Evolutionary conservation across 108 stramenopile genomes (phyloP).

Genomic region (Nitzschia sp.): DNA sequence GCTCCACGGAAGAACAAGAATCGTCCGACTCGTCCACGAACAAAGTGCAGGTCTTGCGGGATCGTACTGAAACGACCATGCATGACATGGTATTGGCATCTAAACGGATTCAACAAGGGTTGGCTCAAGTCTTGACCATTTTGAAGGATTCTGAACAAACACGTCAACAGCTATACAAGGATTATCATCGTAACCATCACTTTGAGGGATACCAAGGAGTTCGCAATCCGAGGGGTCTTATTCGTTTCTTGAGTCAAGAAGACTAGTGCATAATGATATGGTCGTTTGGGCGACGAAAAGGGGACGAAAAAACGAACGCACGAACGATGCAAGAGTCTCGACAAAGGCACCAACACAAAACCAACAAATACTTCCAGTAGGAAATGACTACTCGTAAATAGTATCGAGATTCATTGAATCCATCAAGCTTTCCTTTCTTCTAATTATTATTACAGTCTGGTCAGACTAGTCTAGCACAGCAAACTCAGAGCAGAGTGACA

Average conservation of each 20-base stretch:
- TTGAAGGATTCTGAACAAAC: slow-evolving; percentile 23
- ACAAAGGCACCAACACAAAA: too few species aligned
- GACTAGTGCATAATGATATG: slow-evolving; percentile 1
- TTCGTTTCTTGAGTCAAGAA: slow-evolving; percentile 46
- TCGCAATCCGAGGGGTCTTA: slow-evolving; percentile 42
- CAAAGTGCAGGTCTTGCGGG: slow-evolving; percentile 6
- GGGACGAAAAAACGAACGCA: too few species aligned
- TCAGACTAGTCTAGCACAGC: too few species aligned
- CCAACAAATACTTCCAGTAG: too few species aligned
- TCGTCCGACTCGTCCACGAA: slow-evolving; percentile 4
- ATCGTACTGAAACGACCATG: slow-evolving; percentile 23
- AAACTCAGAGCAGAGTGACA: too few species aligned
- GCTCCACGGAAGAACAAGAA: not conserved
- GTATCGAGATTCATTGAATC: too few species aligned
- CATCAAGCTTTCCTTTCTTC: too few species aligned
- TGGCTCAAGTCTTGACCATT: slow-evolving; percentile 21
- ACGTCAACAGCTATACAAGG: slow-evolving; percentile 38
- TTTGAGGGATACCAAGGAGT: slow-evolving; percentile 48
- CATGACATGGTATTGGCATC: slow-evolving; percentile 49
- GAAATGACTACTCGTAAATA: too few species aligned
- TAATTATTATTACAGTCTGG: too few species aligned
- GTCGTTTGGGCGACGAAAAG: not conserved
- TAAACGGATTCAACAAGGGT: slow-evolving; percentile 37
- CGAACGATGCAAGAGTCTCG: too few species aligned
- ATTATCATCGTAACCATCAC: slow-evolving; percentile 45